phyloP scores from a whole-genome alignment of 2,329 filamentous ascomycete species.

The Lizonia empirigonia region DNA sequence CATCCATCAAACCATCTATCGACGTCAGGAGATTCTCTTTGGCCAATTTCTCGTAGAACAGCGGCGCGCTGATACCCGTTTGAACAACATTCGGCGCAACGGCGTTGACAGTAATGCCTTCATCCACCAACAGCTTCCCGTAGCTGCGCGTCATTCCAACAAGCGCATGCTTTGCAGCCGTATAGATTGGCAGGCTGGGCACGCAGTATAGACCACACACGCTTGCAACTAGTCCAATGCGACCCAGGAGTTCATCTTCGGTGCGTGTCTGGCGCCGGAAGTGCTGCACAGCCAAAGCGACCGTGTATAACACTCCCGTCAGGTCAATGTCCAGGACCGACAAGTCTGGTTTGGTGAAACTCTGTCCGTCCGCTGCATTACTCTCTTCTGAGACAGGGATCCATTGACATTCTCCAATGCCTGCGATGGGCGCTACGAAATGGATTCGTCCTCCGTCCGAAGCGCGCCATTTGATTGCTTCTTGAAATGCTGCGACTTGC shows the following conservation, averaged over 20 bases:
- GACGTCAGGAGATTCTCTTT: slow-evolving; percentile 44
- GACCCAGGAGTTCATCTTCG: slow-evolving; percentile 41
- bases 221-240: slow-evolving; percentile 46
- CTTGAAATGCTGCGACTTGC: slow-evolving; percentile 46
- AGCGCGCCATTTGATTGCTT: slow-evolving; percentile 32
- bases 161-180: slow-evolving; percentile 51
- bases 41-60: slow-evolving; percentile 50
- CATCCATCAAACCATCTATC: slow-evolving; percentile 50
- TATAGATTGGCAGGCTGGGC: slow-evolving; percentile 52
- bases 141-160: slow-evolving; percentile 50
- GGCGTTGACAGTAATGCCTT: slow-evolving; percentile 52
- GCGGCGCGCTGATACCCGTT: slow-evolving; percentile 46
- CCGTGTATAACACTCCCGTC: slow-evolving; percentile 52
- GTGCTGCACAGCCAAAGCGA: slow-evolving; percentile 52
- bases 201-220: slow-evolving; percentile 53
- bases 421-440: slow-evolving; percentile 50
- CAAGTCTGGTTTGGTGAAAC: slow-evolving; percentile 50
- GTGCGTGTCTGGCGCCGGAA: slow-evolving; percentile 49
- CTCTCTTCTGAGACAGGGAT: slow-evolving; percentile 30
- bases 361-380: slow-evolving; percentile 15
- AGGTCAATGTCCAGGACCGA: slow-evolving; percentile 49
- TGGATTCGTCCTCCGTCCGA: slow-evolving; percentile 47
- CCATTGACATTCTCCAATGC: slow-evolving; percentile 50
- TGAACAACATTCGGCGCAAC: slow-evolving; percentile 51
- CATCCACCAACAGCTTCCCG: slow-evolving; percentile 48